Base-by-base conservation (phyloP, 1,284 basidiomycete species). In the Moniliophthora roreri region DNA sequence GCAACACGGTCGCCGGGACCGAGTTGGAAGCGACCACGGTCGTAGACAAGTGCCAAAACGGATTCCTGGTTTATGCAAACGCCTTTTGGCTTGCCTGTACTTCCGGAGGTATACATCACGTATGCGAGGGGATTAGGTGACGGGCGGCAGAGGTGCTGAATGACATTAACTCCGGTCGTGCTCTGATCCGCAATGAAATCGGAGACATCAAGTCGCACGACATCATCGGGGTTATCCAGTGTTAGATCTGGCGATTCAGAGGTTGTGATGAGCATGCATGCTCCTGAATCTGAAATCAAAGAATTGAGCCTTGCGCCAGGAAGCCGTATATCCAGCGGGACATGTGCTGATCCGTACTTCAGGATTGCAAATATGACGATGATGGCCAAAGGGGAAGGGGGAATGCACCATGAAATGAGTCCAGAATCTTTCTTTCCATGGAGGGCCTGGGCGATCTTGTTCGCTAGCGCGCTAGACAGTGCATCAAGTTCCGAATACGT, bases 271-370 rank as follows among this genome's bases (percentile, higher is more conserved):
- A 49, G 47, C 15, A 49, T 26, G 11, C 35, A 49, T 6, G 47
- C 16, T 34, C 47, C 47, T 6, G 47, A 49, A 49, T 49, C 47
- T 20, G 18, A 5, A 9, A 49, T 38, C n/a, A 49, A 34, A 9
- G 35, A 49, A 23, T 37, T 35, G n/a, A 49, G 47, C n/a, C 47
- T 28, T 18, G 47, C 18, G 9, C 21, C 16, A 15, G 47, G 47
- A 37, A 49, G 47, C n/a, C 47, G 47, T 8, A 49, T 49, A 24
- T 49, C 47, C 18, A 49, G 34, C 5, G 47, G 47, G 11, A 49
- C 47, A 21, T 49, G 37, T 2, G 47, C 34, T 9, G 32, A 16
- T 23, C 47, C 47, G n/a, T 49, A 49, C 35, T 49, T 49, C 16
- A 49, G 16, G 34, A 49, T 49, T 9, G 47, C 34, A 4, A 49